Evolutionary conservation across 2,329 filamentous ascomycete species (phyloP).

Genomic region (Metarhizium robertsii): DNA sequence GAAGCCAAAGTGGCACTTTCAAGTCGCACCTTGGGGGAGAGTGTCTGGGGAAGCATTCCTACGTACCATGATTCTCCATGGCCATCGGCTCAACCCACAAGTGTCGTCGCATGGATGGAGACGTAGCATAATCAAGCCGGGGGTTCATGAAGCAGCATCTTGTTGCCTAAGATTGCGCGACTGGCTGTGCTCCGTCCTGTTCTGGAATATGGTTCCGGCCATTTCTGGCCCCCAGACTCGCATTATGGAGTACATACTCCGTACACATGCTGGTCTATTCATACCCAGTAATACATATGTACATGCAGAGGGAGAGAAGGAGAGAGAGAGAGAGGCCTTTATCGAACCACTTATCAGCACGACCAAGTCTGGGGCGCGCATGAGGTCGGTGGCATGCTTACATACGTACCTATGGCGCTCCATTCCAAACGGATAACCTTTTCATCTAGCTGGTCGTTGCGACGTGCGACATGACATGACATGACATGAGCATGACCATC

Average conservation of each 20-base stretch:
- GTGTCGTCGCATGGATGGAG: background rate
- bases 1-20: background rate
- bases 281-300: too few relatives aligned
- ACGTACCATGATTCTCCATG: background rate
- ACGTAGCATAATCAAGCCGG: background rate
- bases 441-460: background rate
- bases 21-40: background rate
- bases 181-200: too few relatives aligned
- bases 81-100: background rate
- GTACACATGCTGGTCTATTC: too few relatives aligned
- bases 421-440: background rate
- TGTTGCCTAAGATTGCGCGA: background rate
- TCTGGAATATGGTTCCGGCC: too few relatives aligned
- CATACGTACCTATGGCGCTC: background rate
- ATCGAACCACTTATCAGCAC: background rate
- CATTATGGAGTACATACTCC: background rate
- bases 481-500: too few relatives aligned
- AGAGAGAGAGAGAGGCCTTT: background rate
- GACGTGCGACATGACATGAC: background rate
- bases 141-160: background rate
- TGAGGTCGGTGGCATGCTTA: background rate
- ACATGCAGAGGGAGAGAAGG: background rate
- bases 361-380: background rate
- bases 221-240: background rate
- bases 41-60: background rate